Evolutionary conservation across 306 rosid species (phyloP), one percentile per base, ranked within the genome.

Genomic region (Lathyrus oleraceus): DNA sequence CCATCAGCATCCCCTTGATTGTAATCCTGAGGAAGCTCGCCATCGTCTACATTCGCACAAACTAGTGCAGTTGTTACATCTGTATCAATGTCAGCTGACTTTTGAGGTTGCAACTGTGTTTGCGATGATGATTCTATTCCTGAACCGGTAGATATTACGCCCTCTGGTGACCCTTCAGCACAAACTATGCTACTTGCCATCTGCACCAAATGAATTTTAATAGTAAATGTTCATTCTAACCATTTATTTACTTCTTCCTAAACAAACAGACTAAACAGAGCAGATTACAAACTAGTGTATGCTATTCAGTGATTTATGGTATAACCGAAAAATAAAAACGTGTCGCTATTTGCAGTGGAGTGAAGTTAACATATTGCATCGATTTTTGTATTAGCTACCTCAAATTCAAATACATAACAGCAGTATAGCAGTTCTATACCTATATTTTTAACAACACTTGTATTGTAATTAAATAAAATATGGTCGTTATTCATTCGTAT

Each of bases 61-160:
- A 49, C 44, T 23, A 47, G 44, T 47, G 76, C 32, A 61, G 59
- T 39, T 17, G 45, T 61, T 44, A 3, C 23, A 56, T 39, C 64
- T 9, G 28, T 43, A 68, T 74, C 49, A 54, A 16, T 6, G 59
- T 63, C 69, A 1, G 45, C 2, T 36, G 71, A 49, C 38, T 28
- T 30, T 59, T 49, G 70, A 19, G 54, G 74, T 66, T 49, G 75
- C 78, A 52, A 44, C 42, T 40, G 59, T 49, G 48, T 12, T 66
- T 63, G 70, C 25, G 69, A 59, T 49, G 42, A 30, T 44, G n/a
- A 8, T 61, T 67, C 43, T 32, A 15, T 35, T 48, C 44, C 51
- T 12, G 47, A 54, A 65, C 56, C 40, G 15, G 51, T 57, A 40
- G 73, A 20, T 56, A 20, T 15, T 14, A 43, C 19, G 70, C 17